Conservation (phyloP, 176 grass and related monocot genomes). For the Alopecurus myosuroides region DNA sequence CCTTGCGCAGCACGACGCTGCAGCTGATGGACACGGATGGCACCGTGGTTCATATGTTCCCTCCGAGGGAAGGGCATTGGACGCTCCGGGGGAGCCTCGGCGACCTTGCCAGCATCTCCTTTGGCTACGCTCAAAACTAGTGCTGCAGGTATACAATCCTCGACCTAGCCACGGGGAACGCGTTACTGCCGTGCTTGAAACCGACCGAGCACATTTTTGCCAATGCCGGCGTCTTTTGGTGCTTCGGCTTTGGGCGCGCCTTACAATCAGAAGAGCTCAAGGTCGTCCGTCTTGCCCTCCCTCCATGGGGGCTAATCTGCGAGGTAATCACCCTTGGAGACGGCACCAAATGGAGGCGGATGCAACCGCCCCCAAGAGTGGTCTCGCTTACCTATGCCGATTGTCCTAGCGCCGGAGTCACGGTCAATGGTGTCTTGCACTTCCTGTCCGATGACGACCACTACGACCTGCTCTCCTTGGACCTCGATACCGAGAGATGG, state of each 20-base stretch:
- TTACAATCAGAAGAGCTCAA: not conserved
- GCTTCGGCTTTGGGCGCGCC: not conserved
- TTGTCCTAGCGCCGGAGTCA: not conserved
- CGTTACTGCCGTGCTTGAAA: not conserved
- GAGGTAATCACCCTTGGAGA: not conserved
- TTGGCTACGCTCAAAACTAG: too few relatives aligned
- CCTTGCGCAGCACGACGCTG: not conserved
- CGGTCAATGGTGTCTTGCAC: not conserved
- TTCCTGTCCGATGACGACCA: not conserved
- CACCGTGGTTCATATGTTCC: not conserved
- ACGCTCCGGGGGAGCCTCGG: not conserved
- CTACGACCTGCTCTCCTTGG: not conserved
- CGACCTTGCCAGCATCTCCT: not conserved
- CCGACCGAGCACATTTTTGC: not conserved
- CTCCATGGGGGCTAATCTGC: not conserved
- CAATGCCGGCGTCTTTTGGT: too few relatives aligned
- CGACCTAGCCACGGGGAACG: not conserved
- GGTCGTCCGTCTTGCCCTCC: not conserved
- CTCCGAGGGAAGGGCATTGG: not conserved
- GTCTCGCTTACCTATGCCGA: not conserved
- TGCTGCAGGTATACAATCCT: too few relatives aligned
- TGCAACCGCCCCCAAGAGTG: not conserved
- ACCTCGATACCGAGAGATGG: not conserved
- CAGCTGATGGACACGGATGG: not conserved
- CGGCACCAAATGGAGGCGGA: not conserved